A percentile compares a stretch with the other conserved stretches of the same genome.
These are phyloP conservation scores for Arachis monticola DNA, from an alignment of 331 rosid species.

Conservation along the genomic window DNA sequence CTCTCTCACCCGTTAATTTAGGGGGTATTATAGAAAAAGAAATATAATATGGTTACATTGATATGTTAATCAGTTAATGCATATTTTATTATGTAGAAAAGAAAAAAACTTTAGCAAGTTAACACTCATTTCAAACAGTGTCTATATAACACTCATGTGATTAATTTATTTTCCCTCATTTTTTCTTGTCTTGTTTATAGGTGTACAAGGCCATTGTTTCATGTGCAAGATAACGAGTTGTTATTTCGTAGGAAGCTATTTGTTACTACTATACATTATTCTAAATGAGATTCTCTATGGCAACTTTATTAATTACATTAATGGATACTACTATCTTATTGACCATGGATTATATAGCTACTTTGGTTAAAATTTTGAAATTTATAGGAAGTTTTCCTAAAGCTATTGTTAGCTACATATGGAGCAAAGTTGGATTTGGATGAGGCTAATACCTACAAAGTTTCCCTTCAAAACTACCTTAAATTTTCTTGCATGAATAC, in stretches of 20 bases:
- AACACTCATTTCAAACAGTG: not conserved
- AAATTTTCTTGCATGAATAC: constrained; percentile 27
- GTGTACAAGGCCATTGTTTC: constrained; percentile 34
- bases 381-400: not conserved
- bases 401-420: not conserved
- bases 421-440: constrained; percentile 6
- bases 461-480: constrained; percentile 4
- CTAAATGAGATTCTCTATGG: constrained; percentile 32
- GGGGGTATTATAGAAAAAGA: too few relatives aligned
- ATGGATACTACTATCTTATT: not conserved
- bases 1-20: too few relatives aligned
- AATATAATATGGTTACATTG: too few relatives aligned
- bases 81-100: too few relatives aligned
- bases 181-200: constrained; percentile 36
- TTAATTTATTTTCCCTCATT: not conserved
- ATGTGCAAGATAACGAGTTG: constrained; percentile 9
- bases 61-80: too few relatives aligned
- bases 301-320: not conserved
- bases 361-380: not conserved
- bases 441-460: not conserved
- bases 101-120: too few relatives aligned
- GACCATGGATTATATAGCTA: not conserved
- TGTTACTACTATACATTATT: constrained; percentile 13
- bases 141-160: constrained; percentile 7
- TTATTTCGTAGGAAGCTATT: constrained; percentile 20